These are phyloP conservation scores for Pelagophyceae sp. DNA, from an alignment of 352 stramenopile genomes.

Conservation along the genomic window DNA sequence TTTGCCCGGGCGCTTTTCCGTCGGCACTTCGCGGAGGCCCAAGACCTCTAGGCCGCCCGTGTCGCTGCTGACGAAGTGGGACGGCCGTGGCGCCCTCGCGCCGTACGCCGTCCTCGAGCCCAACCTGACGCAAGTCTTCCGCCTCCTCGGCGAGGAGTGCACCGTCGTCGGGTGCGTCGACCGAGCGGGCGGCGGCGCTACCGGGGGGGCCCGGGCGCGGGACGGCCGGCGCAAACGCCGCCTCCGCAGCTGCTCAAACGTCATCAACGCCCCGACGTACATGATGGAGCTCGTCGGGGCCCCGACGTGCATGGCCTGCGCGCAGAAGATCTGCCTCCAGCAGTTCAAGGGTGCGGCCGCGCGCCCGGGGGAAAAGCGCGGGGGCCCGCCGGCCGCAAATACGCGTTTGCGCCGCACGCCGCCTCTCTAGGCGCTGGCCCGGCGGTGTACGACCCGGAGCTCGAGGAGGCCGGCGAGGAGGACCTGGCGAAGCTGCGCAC, in stretches of 20 bases:
- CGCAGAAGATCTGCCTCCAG: constrained; percentile 4
- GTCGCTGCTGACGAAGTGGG: background rate
- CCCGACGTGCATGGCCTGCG: background rate
- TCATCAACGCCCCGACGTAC: constrained; percentile 16
- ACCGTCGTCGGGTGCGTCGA: background rate
- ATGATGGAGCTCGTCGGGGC: constrained; percentile 19
- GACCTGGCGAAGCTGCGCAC: too few relatives aligned
- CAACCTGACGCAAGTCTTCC: constrained; percentile 10
- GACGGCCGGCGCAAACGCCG: too few relatives aligned
- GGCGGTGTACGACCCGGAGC: too few relatives aligned
- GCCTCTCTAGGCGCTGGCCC: too few relatives aligned
- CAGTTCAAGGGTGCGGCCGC: background rate
- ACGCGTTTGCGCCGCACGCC: too few relatives aligned
- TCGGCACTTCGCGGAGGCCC: background rate
- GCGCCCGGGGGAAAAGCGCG: too few relatives aligned
- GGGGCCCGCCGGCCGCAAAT: too few relatives aligned
- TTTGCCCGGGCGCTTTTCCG: too few relatives aligned
- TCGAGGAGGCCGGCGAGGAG: too few relatives aligned
- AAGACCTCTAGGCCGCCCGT: background rate
- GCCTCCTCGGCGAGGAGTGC: constrained; percentile 15
- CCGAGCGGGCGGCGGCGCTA: too few relatives aligned
- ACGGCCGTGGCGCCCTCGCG: background rate
- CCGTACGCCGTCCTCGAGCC: background rate
- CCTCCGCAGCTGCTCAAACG: background rate
- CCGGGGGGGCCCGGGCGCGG: too few relatives aligned